phyloP scores from a whole-genome alignment of 176 grass and related monocot species.

The Rhynchospora pubera region DNA sequence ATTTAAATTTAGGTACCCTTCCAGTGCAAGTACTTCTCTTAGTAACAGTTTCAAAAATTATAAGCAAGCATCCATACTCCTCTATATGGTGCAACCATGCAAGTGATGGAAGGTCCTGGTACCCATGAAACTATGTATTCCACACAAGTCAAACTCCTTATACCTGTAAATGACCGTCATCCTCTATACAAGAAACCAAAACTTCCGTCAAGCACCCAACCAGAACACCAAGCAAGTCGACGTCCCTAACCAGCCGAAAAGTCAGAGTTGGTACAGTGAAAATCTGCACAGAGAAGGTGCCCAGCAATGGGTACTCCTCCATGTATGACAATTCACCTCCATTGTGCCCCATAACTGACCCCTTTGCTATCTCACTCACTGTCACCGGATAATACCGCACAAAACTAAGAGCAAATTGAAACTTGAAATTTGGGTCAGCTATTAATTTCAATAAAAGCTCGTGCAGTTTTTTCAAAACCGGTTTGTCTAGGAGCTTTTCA shows the following conservation, averaged over 20 bases:
- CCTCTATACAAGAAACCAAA: constrained; percentile 56
- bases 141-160: not conserved
- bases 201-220: constrained; percentile 65
- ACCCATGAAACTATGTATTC: not conserved
- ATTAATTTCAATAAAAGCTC: constrained; percentile 86
- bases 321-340: constrained; percentile 27
- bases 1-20: not conserved
- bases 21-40: not conserved
- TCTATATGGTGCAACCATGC: no score
- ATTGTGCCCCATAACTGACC: not conserved
- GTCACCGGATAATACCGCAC: constrained; percentile 57
- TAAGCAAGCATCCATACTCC: not conserved
- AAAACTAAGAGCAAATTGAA: constrained; percentile 77
- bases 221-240: constrained; percentile 66
- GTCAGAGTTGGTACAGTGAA: constrained; percentile 82
- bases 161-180: constrained; percentile 78
- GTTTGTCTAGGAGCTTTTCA: constrained; percentile 67
- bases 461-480: constrained; percentile 65
- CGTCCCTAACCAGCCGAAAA: constrained; percentile 60
- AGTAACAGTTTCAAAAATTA: not conserved
- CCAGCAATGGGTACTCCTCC: constrained; percentile 56
- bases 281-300: constrained; percentile 85
- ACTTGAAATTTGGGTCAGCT: constrained; percentile 82
- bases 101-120: not conserved
- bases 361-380: constrained; percentile 58